Base-by-base conservation (phyloP, 1,284 basidiomycete species). In the Trametes sp. region DNA sequence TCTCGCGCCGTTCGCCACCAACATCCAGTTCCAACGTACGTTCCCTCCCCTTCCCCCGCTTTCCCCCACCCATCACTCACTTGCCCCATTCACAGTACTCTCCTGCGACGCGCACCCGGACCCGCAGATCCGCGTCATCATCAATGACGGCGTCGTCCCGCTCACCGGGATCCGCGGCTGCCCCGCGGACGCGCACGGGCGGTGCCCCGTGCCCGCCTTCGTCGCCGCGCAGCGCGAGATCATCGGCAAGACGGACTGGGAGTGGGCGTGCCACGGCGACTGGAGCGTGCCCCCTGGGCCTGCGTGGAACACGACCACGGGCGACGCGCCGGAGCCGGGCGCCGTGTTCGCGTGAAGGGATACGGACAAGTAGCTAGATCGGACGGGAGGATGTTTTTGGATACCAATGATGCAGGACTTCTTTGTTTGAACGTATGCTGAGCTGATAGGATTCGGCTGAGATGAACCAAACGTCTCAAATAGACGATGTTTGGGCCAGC, bases 111-210 rank as follows among this genome's bases (percentile, higher is more conserved):
- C 83, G 1, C 62, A 76, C 7, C 79, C 83, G 1, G 83, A 81
- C 29, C 78, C 74, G 0, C 92, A 94, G 69, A 88, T 95, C 66
- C 88, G 93, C 6, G 80, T 92, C 57, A 85, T 93, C 72, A 85
- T 95, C 75, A 97, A 97, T 77, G 96, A 98, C 73, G 95, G 92
- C 4, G 92, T 96, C 1, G 83, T 88, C 1, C 94, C 96, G 1
- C 82, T 97, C 42, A 89, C 89, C 2, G 86, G 89, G 36, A 84
- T 94, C 70, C 79, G 81, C 24, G 92, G 90, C 1, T 96, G 94
- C 69, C 86, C 89, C 0, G 75, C 85, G 68, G 82, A 89, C 69
- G 79, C 83, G 48, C 87, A 96, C 62, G 95, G 95, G 13, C 84
- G 96, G 74, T 98, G 95, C 69, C 81, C 90, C 0, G 79, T 96